phyloP scores from a whole-genome alignment of 2,329 filamentous ascomycete species.

The Penicillium sclerotiorum region DNA sequence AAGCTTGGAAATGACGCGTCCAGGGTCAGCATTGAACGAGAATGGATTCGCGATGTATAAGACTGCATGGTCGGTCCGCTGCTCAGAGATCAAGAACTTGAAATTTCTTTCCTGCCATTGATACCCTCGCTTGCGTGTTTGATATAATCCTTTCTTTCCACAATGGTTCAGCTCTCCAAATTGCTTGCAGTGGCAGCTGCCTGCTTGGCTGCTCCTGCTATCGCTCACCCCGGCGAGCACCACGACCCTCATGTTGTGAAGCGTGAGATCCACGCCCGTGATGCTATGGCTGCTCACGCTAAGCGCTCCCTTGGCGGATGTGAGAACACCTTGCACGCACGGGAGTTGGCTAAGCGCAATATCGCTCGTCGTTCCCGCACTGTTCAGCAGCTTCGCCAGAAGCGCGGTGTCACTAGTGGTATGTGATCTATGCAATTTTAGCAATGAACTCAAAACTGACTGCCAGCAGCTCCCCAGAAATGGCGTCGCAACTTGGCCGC shows the following conservation, averaged over 20 bases:
- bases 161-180: constrained; percentile 28
- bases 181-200: constrained; percentile 35
- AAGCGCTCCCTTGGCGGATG: constrained; percentile 30
- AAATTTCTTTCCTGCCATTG: too few relatives aligned
- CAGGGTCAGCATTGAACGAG: too few relatives aligned
- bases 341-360: constrained; percentile 29
- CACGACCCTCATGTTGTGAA: constrained; percentile 32
- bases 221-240: constrained; percentile 37
- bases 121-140: too few relatives aligned
- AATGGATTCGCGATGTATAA: too few relatives aligned
- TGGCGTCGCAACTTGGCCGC: constrained; percentile 41
- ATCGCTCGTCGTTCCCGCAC: constrained; percentile 31
- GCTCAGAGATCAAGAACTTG: too few relatives aligned
- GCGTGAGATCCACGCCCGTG: constrained; percentile 31
- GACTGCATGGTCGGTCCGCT: too few relatives aligned
- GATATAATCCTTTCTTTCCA: not conserved
- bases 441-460: not conserved
- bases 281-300: constrained; percentile 27
- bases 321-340: constrained; percentile 24
- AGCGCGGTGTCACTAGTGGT: constrained; percentile 31
- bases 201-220: constrained; percentile 26
- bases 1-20: constrained; percentile 3
- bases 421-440: not conserved
- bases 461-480: constrained; percentile 19
- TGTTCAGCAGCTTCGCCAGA: constrained; percentile 29